Base-by-base conservation (phyloP, 495 filamentous ascomycete species). In the Penicillium parvum region DNA sequence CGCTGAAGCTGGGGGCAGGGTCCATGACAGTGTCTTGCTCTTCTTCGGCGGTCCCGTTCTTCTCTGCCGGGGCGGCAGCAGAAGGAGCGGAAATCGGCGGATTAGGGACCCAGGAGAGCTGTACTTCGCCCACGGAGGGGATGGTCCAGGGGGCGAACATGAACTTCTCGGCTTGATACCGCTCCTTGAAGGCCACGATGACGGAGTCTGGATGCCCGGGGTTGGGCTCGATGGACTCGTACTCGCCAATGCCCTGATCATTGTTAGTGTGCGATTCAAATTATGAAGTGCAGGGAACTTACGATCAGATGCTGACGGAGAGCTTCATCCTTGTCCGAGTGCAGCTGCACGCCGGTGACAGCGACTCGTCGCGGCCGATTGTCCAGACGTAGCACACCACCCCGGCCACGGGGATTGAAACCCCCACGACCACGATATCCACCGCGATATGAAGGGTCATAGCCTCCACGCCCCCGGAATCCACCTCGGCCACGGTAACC, bases 91-190 rank as follows among this genome's bases (percentile, higher is more conserved):
- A 12, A 19, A 66, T 58, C 1, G 67, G 65, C 4, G 66, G 66
- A 34, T 71, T 73, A 35, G 74, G 59, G 27, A 84, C 72, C 92
- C 92, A 98, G 10, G 75, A 58, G 16, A 89, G 65, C 37, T 92
- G 82, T 17, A 95, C 71, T 44, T 85, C 83, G 29, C 86, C 89
- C 17, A 95, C 73, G 11, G 77, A 76, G 2, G 87, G 81, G 39
- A 95, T 84, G 33, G 81, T 73, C 40, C 77, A 78, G 4, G 76
- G 64, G 28, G 77, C 69, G 61, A 80, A 79, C 69, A 88, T 82
- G 60, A 91, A 86, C 56, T 85, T 86, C 64, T 96, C 91, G 10
- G 90, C 92, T 5, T 85, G 84, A 53, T 84, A 90, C 29, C 92
- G 84, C 53, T 98, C 88, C 50, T 86, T 90, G 62, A 97, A 98